These are phyloP conservation scores for Cyberlindnera americana DNA, from an alignment of 805 yeast genomes.

Conservation along the genomic window DNA sequence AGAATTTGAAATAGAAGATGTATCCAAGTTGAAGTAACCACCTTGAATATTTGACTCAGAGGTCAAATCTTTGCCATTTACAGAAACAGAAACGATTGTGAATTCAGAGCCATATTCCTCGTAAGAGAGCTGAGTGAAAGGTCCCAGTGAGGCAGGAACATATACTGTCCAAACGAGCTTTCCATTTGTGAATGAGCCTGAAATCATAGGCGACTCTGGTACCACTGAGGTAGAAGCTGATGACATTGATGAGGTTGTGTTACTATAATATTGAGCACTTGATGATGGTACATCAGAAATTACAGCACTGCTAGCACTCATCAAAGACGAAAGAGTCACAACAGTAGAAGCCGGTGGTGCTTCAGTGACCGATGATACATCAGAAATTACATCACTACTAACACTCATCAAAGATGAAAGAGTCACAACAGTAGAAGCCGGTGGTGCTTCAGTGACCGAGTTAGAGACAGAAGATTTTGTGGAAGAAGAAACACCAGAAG, in stretches of 20 bases:
- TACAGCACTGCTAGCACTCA: too few species aligned
- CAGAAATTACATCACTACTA: too few species aligned
- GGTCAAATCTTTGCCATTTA: slow-evolving; percentile 10
- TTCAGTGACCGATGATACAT: too few species aligned
- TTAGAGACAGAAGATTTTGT: not conserved
- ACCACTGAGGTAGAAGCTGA: not conserved
- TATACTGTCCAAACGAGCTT: slow-evolving; percentile 11
- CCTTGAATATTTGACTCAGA: slow-evolving; percentile 7
- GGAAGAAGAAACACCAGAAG: not conserved
- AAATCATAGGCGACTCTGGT: slow-evolving; percentile 8
- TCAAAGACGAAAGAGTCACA: too few species aligned
- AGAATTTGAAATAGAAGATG: not conserved
- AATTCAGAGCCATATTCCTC: slow-evolving; percentile 8
- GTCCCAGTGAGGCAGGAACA: slow-evolving; percentile 16
- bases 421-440: not conserved
- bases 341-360: not conserved
- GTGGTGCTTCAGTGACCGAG: not conserved
- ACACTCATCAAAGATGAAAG: too few species aligned
- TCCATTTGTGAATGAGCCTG: slow-evolving; percentile 11
- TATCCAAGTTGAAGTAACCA: slow-evolving; percentile 6
- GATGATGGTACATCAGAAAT: too few species aligned
- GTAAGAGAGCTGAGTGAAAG: slow-evolving; percentile 10
- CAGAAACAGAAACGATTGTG: slow-evolving; percentile 5
- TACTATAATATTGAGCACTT: too few species aligned
- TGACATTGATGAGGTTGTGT: not conserved